These are phyloP conservation scores for Hortiboletus flavorubellus DNA, from an alignment of 768 basidiomycete genomes.

Conservation along the genomic window DNA sequence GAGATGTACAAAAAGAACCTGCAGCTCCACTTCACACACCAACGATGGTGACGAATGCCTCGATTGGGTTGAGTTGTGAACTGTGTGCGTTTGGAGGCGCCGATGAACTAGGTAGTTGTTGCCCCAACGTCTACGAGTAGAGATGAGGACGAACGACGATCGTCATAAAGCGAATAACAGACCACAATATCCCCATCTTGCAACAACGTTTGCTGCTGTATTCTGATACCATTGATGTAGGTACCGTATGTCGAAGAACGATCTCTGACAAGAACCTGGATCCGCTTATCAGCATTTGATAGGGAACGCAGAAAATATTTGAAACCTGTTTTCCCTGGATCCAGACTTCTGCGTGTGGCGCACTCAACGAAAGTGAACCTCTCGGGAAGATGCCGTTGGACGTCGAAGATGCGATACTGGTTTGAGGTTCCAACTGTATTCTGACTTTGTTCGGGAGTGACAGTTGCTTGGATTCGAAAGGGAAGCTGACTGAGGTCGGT, in stretches of 20 bases:
- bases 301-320: conserved; percentile 10
- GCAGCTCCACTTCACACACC: conserved; percentile 24
- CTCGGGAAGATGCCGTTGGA: conserved; percentile 44
- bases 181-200: conserved; percentile 45
- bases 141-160: conserved; percentile 4
- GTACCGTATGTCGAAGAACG: conserved; percentile 46
- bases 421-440: conserved; percentile 33
- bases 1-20: neutral
- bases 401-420: conserved; percentile 21
- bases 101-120: conserved; percentile 35
- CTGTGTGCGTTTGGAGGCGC: conserved; percentile 40
- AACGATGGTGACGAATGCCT: conserved; percentile 38
- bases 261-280: conserved; percentile 46
- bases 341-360: conserved; percentile 48
- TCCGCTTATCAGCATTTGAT: conserved; percentile 6
- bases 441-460: conserved; percentile 29
- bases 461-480: conserved; percentile 37
- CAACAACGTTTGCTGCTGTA: conserved; percentile 36
- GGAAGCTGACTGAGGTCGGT: conserved; percentile 36
- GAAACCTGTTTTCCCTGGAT: conserved; percentile 38
- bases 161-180: conserved; percentile 12
- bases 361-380: conserved; percentile 38
- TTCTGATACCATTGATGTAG: conserved; percentile 42
- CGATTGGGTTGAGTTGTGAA: conserved; percentile 44
- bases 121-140: conserved; percentile 39